Evolutionary conservation across 129 eudicot genomes (phyloP).

Genomic region (Heracleum sosnowskyi): DNA sequence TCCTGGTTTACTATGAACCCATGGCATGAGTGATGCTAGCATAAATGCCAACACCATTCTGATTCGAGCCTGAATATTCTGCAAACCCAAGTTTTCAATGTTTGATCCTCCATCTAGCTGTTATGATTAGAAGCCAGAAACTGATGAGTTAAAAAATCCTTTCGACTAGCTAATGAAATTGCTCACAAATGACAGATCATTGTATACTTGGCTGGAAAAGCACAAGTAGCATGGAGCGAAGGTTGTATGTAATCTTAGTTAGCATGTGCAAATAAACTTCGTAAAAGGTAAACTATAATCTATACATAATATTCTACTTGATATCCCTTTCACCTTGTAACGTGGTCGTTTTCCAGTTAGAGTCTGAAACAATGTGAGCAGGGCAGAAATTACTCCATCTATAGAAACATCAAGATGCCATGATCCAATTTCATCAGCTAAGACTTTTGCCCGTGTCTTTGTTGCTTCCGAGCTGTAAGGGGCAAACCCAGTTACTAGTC

Average conservation of each 20-base stretch:
- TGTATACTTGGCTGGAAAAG: neutral
- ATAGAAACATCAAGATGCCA: constrained; percentile 93
- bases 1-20: constrained; percentile 96
- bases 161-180: neutral
- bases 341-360: constrained; percentile 87
- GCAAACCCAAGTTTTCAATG: constrained; percentile 88
- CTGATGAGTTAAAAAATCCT: neutral
- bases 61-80: constrained; percentile 94
- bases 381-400: constrained; percentile 71
- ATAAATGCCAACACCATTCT: constrained; percentile 97
- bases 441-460: constrained; percentile 62
- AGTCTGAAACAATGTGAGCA: constrained; percentile 72
- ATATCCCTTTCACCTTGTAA: constrained; percentile 53
- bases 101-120: constrained; percentile 97
- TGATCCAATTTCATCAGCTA: constrained; percentile 90
- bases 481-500: constrained; percentile 11
- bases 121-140: neutral
- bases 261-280: neutral
- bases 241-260: neutral
- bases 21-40: constrained; percentile 92
- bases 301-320: neutral
- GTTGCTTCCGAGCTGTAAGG: constrained; percentile 73
- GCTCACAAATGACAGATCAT: neutral
- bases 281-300: neutral
- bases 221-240: neutral